Evolutionary conservation across 768 basidiomycete species (phyloP), one percentile per base, ranked within the genome.

Genomic region (Rhodocollybia butyracea): DNA sequence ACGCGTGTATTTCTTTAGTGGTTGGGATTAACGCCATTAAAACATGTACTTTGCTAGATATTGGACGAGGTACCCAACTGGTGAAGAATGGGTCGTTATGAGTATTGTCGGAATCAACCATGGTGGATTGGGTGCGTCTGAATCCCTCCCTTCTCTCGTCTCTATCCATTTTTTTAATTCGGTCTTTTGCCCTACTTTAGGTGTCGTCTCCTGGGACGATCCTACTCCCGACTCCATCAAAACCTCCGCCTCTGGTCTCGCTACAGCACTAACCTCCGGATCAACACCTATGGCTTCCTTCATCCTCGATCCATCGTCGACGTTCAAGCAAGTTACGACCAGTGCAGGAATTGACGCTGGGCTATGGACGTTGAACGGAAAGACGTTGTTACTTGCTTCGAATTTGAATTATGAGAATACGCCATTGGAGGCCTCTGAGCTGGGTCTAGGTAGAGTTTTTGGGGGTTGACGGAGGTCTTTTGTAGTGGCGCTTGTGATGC

Each of bases 21-120:
- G 10, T 19, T 17, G 11, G 12, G 4, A 7, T 39, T 42, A 12
- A 26, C 41, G 21, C 27, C 46, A 34, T 52, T 51, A 39, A 46
- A 45, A 11, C 12, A n/a, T 27, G 3, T 3, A 24, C 10, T 17
- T 4, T 13, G 5, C 13, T 45, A 51, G 51, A 24, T 48, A 52
- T 48, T 56, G 51, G 51, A 31, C 55, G 7, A 75, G 83, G 5
- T 69, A 66, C 42, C 89, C 89, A 0, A 88, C 85, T 0, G 88
- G 88, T 7, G 72, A 78, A 51, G 88, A 91, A 64, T 90, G 80
- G 64, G 73, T 88, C 15, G 79, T 89, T 3, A 73, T 88, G 68
- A 79, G 76, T 59, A 75, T 86, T 31, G 64, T 90, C 17, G 83
- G 79, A 1, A 83, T 90, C 64, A 89, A 87, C 57, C 87, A 89